phyloP scores from a whole-genome alignment of 768 basidiomycete species.

The Suillus subluteus region DNA sequence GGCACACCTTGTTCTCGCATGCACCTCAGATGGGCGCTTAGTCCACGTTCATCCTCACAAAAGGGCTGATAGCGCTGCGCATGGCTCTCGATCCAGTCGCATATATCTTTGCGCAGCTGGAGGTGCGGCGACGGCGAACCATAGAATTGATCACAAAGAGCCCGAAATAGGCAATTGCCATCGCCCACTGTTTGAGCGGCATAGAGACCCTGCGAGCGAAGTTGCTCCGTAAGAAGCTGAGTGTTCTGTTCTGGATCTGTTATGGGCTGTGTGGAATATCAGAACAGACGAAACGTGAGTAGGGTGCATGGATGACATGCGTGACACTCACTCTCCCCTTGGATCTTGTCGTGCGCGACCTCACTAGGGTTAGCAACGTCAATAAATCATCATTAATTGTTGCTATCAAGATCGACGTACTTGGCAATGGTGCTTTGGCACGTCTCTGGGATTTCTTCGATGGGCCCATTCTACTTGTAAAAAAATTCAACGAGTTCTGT shows the following conservation, averaged over 20 bases:
- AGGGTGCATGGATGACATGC: slow-evolving; percentile 23
- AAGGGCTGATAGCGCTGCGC: slow-evolving; percentile 81
- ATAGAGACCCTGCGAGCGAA: slow-evolving; percentile 80
- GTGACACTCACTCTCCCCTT: slow-evolving; percentile 55
- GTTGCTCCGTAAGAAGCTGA: slow-evolving; percentile 69
- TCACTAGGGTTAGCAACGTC: slow-evolving; percentile 43
- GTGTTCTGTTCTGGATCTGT: slow-evolving; percentile 68
- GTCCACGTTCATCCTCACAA: slow-evolving; percentile 82
- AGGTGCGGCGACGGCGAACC: slow-evolving; percentile 73
- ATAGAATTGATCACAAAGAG: slow-evolving; percentile 85
- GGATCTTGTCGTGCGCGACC: slow-evolving; percentile 61
- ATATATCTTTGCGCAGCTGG: slow-evolving; percentile 73
- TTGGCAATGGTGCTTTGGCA: slow-evolving; percentile 39
- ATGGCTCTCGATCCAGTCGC: slow-evolving; percentile 78
- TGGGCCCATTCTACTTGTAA: slow-evolving; percentile 44
- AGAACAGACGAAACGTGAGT: slow-evolving; percentile 16
- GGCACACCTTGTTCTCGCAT: slow-evolving; percentile 78
- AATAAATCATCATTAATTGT: slow-evolving; percentile 14
- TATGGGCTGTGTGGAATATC: slow-evolving; percentile 37
- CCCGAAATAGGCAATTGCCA: slow-evolving; percentile 93
- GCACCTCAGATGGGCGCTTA: slow-evolving; percentile 69
- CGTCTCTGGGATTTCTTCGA: slow-evolving; percentile 44
- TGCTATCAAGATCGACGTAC: slow-evolving; percentile 38
- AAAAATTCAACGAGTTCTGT: slow-evolving; percentile 31
- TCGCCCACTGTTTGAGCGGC: slow-evolving; percentile 87